A percentile compares a stretch with the other conserved stretches of the same genome.
Conservation (phyloP, 2,329 filamentous ascomycete genomes). For the Allantophomopsis lycopodina region DNA sequence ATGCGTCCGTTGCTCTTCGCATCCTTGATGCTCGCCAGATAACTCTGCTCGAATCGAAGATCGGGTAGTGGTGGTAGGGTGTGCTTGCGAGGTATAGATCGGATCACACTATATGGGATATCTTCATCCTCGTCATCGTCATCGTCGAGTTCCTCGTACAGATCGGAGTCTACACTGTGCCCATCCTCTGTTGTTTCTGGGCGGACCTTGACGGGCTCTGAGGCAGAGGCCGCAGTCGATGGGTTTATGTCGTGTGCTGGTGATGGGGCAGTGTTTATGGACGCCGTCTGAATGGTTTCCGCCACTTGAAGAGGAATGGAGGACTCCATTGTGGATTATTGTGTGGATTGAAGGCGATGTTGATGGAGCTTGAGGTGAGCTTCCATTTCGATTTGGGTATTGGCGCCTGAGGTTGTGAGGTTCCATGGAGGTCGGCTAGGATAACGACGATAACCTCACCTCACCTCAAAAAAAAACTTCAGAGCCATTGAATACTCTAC, state of each 20-base stretch:
- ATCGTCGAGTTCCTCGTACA: constrained; percentile 24
- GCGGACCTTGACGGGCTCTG: constrained; percentile 39
- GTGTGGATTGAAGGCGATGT: constrained; percentile 34
- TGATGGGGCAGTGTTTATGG: constrained; percentile 61
- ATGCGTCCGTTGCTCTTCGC: constrained; percentile 72
- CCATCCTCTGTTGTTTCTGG: constrained; percentile 12
- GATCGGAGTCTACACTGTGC: constrained; percentile 9
- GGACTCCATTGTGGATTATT: constrained; percentile 22
- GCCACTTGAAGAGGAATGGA: constrained; percentile 48
- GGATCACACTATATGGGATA: constrained; percentile 53
- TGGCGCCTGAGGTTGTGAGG: too few relatives aligned
- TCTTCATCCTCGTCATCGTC: constrained; percentile 29
- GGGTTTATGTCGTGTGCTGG: constrained; percentile 67
- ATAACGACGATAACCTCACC: too few relatives aligned
- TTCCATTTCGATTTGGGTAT: too few relatives aligned
- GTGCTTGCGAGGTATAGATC: constrained; percentile 33
- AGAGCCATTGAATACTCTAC: too few relatives aligned
- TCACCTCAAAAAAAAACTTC: too few relatives aligned
- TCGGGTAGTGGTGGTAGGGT: constrained; percentile 62
- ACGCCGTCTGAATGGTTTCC: constrained; percentile 67
- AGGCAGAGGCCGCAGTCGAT: constrained; percentile 57
- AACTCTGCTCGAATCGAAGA: constrained; percentile 95
- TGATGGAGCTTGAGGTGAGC: too few relatives aligned
- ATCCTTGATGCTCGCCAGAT: constrained; percentile 73
- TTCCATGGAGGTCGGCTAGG: too few relatives aligned